Conservation (phyloP, 2,329 filamentous ascomycete species). For the Fusarium nisikadoi region DNA sequence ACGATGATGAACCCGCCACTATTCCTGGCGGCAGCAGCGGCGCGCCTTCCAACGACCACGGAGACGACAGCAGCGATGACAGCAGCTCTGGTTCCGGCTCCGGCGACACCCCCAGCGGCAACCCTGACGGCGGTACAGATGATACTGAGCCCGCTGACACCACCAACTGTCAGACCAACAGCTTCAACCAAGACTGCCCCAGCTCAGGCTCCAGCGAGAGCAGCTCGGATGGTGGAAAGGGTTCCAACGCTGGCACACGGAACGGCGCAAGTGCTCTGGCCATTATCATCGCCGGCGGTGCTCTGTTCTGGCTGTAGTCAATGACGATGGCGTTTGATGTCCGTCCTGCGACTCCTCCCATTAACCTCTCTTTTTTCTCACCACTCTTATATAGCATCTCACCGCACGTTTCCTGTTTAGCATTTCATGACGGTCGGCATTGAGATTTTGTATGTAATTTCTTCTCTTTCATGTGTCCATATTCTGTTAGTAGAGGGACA, state of each 20-base stretch:
- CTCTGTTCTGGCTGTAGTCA: constrained; percentile 50
- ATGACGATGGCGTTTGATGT: neutral
- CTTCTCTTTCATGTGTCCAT: constrained; percentile 37
- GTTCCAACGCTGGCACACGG: constrained; percentile 48
- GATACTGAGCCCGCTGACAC: constrained; percentile 38
- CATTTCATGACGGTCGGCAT: constrained; percentile 33
- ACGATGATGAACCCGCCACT: constrained; percentile 32
- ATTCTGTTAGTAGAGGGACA: constrained; percentile 30
- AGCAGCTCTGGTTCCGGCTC: constrained; percentile 21
- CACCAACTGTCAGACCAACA: constrained; percentile 49
- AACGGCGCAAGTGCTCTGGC: constrained; percentile 51
- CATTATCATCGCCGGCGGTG: constrained; percentile 51
- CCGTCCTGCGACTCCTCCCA: constrained; percentile 4
- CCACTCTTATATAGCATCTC: constrained; percentile 27
- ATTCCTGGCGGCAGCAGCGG: constrained; percentile 38
- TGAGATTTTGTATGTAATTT: constrained; percentile 39
- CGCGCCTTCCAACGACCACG: constrained; percentile 37
- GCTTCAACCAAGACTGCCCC: constrained; percentile 56
- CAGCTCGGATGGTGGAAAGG: constrained; percentile 48
- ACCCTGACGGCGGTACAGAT: constrained; percentile 28
- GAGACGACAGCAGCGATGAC: constrained; percentile 22
- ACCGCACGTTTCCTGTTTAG: constrained; percentile 23
- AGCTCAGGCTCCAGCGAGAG: constrained; percentile 25
- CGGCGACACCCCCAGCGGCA: constrained; percentile 27
- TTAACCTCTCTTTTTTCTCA: constrained; percentile 17